Base-by-base conservation (phyloP, 306 rosid genomes). In the Dryas drummondii region DNA sequence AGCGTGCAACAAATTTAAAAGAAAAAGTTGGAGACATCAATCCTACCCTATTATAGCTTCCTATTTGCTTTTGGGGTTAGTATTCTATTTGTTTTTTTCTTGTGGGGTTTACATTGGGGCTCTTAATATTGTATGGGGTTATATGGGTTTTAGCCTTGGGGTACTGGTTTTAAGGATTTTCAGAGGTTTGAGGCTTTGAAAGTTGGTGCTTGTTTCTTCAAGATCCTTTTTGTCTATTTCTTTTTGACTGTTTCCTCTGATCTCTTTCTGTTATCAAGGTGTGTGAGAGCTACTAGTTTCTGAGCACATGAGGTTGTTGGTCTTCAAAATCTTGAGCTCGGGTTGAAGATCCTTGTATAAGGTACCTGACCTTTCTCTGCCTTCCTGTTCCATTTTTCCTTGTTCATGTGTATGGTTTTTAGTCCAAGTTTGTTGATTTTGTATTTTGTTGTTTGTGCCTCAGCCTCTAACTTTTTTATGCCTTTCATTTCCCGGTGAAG, bases 1-100 rank as follows among this genome's bases (percentile, higher is more conserved):
- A 84, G 90, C 90, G 83, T 88, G 86, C 93, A 68, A 73, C 79
- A 76, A 78, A 3, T 77, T 82, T 72, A 79, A 83, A 70, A 49
- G 16, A 10, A 76, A 82, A 84, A 84, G 74, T 56, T 52, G 70
- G 14, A 70, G 75, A 70, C 82, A 76, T 76, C 89, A 68, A 85
- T 76, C 88, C 87, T 80, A 37, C 76, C 86, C 83, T 83, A 86
- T 89, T 66, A 79, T 87, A 82, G 79, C 87, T 66, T 81, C 77
- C 71, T 66, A 19, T 3, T 71, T 67, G 78, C 82, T 79, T 82
- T 76, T 68, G 74, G 66, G 73, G 57, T 74, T 45, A 61, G 41
- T 77, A 7, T 68, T 75, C 76, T 61, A 5, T 32, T 72, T 78
- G 69, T 72, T 75, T 70, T 64, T 19, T 52, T 66, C 73, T 58